Percentiles rank a stretch among this genome's conserved stretches.
phyloP scores from a whole-genome alignment of 2,329 filamentous ascomycete species.

The Dactylellina leptospora region DNA sequence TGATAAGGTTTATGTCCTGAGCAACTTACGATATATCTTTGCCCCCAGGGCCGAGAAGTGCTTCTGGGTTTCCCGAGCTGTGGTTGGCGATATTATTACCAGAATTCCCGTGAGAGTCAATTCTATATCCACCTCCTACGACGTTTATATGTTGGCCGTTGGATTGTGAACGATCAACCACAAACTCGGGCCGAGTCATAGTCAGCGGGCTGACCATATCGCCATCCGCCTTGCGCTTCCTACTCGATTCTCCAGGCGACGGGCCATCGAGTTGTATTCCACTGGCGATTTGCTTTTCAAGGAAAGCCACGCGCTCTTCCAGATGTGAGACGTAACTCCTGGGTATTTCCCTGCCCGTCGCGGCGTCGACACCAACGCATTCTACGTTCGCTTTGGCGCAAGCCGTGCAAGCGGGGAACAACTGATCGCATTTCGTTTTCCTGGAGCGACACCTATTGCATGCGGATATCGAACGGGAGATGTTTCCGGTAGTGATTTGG shows the following conservation, averaged over 20 bases:
- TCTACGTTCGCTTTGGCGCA: slow-evolving; percentile 57
- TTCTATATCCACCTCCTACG: slow-evolving; percentile 28
- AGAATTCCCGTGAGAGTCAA: slow-evolving; percentile 16
- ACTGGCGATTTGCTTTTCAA: slow-evolving; percentile 53
- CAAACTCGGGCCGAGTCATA: slow-evolving; percentile 22
- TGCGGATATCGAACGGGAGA: slow-evolving; percentile 56
- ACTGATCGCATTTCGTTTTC: slow-evolving; percentile 57
- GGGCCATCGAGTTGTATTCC: neutral
- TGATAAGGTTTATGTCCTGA: slow-evolving; percentile 20
- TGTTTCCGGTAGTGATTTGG: slow-evolving; percentile 53
- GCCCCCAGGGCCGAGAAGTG: slow-evolving; percentile 52
- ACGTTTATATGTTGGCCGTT: slow-evolving; percentile 45
- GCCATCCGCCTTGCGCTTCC: slow-evolving; percentile 51
- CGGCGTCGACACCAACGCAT: slow-evolving; percentile 57
- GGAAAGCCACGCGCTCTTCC: slow-evolving; percentile 56
- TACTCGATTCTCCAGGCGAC: slow-evolving; percentile 23
- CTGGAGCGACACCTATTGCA: slow-evolving; percentile 57
- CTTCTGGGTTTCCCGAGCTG: neutral
- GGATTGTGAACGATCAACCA: slow-evolving; percentile 8
- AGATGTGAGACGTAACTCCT: slow-evolving; percentile 57
- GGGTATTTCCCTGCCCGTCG: slow-evolving; percentile 57
- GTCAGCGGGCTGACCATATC: slow-evolving; percentile 40
- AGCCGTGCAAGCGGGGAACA: slow-evolving; percentile 56
- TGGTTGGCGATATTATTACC: neutral
- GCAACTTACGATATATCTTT: slow-evolving; percentile 55